These are phyloP conservation scores for Crotalaria pallida DNA, from an alignment of 306 rosid genomes.

Conservation along the genomic window DNA sequence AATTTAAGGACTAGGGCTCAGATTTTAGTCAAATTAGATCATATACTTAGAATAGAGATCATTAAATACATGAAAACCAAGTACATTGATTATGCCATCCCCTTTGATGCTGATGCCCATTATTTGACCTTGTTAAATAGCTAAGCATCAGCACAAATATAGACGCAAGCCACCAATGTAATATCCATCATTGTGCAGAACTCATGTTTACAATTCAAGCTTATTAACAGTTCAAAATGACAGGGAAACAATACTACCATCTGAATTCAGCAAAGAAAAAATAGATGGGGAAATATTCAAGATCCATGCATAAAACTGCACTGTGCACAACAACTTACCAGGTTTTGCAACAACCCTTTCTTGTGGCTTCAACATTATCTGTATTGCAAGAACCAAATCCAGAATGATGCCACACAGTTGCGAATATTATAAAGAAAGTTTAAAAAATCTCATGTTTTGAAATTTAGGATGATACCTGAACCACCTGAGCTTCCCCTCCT, in stretches of 20 bases:
- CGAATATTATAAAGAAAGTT: neutral
- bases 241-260: neutral
- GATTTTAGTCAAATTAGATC: neutral
- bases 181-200: conserved; percentile 3
- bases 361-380: conserved; percentile 95
- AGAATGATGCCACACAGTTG: neutral
- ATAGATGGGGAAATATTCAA: neutral
- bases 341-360: conserved; percentile 83
- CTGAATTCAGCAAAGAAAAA: neutral
- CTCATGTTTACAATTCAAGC: conserved; percentile 11
- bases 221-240: conserved; percentile 6
- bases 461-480: conserved; percentile 60
- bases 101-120: neutral
- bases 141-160: neutral
- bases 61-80: neutral
- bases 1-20: neutral
- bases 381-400: conserved; percentile 24
- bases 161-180: conserved; percentile 1
- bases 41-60: neutral
- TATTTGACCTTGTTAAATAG: conserved; percentile 6
- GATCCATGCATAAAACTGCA: neutral
- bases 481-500: conserved; percentile 97
- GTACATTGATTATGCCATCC: conserved; percentile 7
- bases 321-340: conserved; percentile 49
- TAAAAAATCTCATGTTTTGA: neutral